phyloP scores from a whole-genome alignment of 2,329 filamentous ascomycete genomes.

The Curvularia hawaiiensis region DNA sequence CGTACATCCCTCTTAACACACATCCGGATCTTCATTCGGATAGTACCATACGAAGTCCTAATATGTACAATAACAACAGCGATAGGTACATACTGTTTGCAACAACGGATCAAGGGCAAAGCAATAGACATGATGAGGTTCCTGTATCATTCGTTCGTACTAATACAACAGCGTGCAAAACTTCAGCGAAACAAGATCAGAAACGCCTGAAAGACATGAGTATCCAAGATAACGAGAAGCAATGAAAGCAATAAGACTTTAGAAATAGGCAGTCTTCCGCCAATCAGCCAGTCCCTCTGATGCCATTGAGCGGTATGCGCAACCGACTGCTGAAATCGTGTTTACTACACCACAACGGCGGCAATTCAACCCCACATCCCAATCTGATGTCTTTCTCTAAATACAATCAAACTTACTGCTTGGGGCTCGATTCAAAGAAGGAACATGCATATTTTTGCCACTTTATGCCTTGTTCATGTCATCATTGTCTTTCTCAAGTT shows the following conservation, averaged over 20 bases:
- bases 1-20: not conserved
- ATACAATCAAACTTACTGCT: not conserved
- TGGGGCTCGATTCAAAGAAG: not conserved
- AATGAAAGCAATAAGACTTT: not conserved
- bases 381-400: not conserved
- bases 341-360: not conserved
- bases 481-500: conserved; percentile 45
- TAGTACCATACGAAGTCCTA: not conserved
- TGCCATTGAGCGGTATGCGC: not conserved
- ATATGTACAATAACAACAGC: not conserved
- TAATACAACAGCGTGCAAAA: conserved; percentile 16
- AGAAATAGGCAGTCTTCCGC: not conserved
- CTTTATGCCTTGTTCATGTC: conserved; percentile 22
- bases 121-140: not conserved
- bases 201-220: not conserved
- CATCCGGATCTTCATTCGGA: not conserved
- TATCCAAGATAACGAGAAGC: not conserved
- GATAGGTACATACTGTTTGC: not conserved
- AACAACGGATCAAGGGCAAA: not conserved
- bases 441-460: not conserved
- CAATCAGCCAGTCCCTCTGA: no score
- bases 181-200: not conserved
- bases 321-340: not conserved
- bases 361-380: not conserved
- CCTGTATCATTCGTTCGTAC: conserved; percentile 3